phyloP scores from a whole-genome alignment of 2,329 filamentous ascomycete genomes.

The Aspergillus nomiae region DNA sequence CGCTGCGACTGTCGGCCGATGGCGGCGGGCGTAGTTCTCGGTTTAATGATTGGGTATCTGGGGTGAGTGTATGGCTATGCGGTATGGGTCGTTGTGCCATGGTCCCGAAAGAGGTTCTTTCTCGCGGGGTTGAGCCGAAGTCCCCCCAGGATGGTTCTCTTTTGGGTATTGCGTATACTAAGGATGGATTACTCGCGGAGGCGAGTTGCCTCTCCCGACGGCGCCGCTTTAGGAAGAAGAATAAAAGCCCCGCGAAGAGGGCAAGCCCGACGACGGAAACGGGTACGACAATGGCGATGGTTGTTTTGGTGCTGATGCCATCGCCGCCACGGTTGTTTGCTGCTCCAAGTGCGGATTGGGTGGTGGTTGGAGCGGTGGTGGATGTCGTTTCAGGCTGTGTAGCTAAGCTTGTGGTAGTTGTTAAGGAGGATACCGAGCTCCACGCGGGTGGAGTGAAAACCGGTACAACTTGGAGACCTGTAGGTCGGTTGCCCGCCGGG shows the following conservation, averaged over 20 bases:
- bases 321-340: not conserved
- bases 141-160: conserved; percentile 8
- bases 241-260: conserved; percentile 25
- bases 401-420: not conserved
- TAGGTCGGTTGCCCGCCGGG: not conserved
- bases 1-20: not conserved
- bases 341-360: not conserved
- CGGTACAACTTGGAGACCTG: not conserved
- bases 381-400: not conserved
- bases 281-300: conserved; percentile 38
- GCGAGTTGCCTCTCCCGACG: conserved; percentile 15
- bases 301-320: conserved; percentile 23
- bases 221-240: conserved; percentile 28
- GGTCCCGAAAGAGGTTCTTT: not conserved
- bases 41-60: not conserved
- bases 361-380: not conserved
- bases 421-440: not conserved
- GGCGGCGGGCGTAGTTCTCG: not conserved
- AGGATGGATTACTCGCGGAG: not conserved
- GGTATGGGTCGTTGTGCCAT: not conserved
- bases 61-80: not conserved
- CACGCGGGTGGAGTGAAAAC: not conserved
- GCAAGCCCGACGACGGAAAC: conserved; percentile 31
- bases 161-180: conserved; percentile 8
- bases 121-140: not conserved